These are phyloP conservation scores for Russula sp. DNA, from an alignment of 768 basidiomycete species.

Conservation along the genomic window DNA sequence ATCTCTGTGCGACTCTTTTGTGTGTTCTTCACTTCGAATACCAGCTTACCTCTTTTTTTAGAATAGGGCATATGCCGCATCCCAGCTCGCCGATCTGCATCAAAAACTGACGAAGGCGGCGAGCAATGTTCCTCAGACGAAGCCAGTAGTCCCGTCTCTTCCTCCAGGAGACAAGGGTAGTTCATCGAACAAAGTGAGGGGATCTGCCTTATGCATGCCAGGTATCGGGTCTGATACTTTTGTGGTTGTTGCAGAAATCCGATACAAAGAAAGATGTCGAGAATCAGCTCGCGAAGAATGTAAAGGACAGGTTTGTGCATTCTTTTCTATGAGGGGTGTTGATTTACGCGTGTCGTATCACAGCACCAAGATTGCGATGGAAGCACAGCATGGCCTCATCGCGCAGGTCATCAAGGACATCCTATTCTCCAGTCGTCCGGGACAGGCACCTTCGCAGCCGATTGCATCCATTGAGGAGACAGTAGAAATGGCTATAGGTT, in stretches of 20 bases:
- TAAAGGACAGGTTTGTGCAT: conserved; percentile 62
- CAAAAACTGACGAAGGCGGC: conserved; percentile 81
- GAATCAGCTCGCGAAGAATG: conserved; percentile 79
- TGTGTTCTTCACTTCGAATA: neutral
- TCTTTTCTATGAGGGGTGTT: neutral
- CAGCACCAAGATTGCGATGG: conserved; percentile 83
- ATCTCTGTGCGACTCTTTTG: conserved; percentile 58
- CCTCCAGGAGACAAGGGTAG: conserved; percentile 41
- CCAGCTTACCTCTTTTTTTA: conserved; percentile 28
- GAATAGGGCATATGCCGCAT: conserved; percentile 93
- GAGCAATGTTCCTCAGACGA: conserved; percentile 46
- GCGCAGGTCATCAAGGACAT: conserved; percentile 90
- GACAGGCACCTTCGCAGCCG: conserved; percentile 13
- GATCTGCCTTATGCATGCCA: neutral
- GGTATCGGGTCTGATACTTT: neutral
- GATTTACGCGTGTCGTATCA: neutral
- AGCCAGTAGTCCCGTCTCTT: conserved; percentile 42
- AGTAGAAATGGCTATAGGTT: conserved; percentile 16
- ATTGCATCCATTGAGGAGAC: conserved; percentile 13
- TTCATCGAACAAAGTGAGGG: conserved; percentile 38
- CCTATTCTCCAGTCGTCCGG: conserved; percentile 61
- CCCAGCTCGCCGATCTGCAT: conserved; percentile 83
- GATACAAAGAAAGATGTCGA: conserved; percentile 79
- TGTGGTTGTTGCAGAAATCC: conserved; percentile 32
- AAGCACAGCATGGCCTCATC: conserved; percentile 91